Base-by-base conservation (phyloP, 1,284 basidiomycete species). In the Malassezia caprae region DNA sequence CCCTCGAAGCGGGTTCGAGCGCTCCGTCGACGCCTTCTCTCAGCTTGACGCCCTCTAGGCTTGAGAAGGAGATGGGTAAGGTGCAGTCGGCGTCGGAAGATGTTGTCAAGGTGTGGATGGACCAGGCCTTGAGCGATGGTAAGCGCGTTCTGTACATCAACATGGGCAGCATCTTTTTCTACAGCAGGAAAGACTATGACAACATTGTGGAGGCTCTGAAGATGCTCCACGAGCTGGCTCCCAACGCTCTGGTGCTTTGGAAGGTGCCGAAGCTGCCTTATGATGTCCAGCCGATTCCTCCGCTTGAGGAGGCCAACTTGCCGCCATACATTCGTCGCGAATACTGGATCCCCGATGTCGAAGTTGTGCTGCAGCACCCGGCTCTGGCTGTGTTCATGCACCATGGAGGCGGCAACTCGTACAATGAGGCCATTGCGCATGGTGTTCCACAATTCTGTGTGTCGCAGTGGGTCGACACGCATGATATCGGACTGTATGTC, bases 91-190 rank as follows among this genome's bases (percentile, higher is more conserved):
- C 30, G 4, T 10, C 56, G 32, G 19, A 44, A 3, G 58, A 60
- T 23, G 42, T 53, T 19, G 47, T 59, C 4, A 61, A 50, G 44
- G 39, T 30, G 3, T 69, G 65, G 63, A 48, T 69, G 48, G 64
- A 65, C 34, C 53, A 60, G 10, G 65, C 64, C 12, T 51, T 53
- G 19, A 28, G 37, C 6, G 55, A 56, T 2, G 60, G 59, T 30
- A 57, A 65, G 48, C 60, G 58, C 21, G 66, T 72, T 15, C 53
- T 72, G 17, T 72, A 69, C 40, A 59, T 72, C 42, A 72, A 72
- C 59, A 64, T 72, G 63, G 69, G 69, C n/a, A 66, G 62, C 51
- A 69, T 72, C 49, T 72, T 72, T 53, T 45, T 60, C 51, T 71
- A 62, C 61, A 56, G 58, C 10, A 45, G 55, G 24, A 19, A 55